Evolutionary conservation across 768 basidiomycete species (phyloP), one percentile per base, ranked within the genome.

Genomic region (Suillus ampliporus): DNA sequence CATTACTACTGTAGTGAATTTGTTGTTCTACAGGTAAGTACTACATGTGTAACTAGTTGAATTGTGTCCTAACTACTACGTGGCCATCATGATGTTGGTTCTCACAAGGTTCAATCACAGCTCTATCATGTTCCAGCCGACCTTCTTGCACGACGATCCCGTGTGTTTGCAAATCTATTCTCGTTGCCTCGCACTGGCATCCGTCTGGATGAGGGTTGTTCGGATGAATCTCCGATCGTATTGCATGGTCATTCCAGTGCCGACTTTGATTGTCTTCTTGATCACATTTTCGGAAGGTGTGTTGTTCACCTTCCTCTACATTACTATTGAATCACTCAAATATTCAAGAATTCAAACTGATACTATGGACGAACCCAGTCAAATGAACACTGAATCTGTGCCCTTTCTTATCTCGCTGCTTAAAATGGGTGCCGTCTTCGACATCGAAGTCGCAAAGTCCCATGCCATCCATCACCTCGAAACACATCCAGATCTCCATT

Each of bases 241-340:
- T 5, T 40, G 38, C 14, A 40, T 17, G 38, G 38, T 5, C 21
- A 57, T 57, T 57, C 56, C 15, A n/a, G 37, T 41, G 15, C 13
- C 4, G 56, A 57, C 7, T 57, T 57, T 14, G 35, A 57, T 41
- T 57, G 56, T 38, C 56, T 56, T 38, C 41, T 57, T 9, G 37
- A 57, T 40, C 26, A 35, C 19, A 15, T 57, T 21, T 57, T 41
- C 15, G 56, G 40, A 57, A 57, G 40, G 56, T 57, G 15, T 43
- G 41, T 54, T 35, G 19, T 43, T 43, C 17, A 41, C 9, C 3
- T 10, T 7, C 5, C 4, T n/a, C n/a, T 15, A 35, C 13, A 9
- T 10, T 54, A 35, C 38, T 56, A 38, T 7, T 51, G 5, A 26
- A 6, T 56, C 4, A 10, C 17, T n/a, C 0, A 7, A 15, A 21